These are phyloP conservation scores for Hemileia vastatrix DNA, from an alignment of 1,284 basidiomycete species.

Conservation along the genomic window DNA sequence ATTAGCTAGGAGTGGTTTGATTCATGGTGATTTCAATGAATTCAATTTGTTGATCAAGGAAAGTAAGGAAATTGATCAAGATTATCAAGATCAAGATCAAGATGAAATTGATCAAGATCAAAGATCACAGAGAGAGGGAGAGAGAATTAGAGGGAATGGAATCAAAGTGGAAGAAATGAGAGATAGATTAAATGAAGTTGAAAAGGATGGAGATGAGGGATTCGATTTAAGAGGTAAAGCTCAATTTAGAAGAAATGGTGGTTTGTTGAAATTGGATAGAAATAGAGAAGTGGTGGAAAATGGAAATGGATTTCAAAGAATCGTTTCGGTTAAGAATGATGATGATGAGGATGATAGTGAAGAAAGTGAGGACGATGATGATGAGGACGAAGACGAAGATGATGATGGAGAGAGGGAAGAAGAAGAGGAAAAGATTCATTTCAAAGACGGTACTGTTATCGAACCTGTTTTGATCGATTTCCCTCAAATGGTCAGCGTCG, in stretches of 20 bases:
- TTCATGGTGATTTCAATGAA: constrained; percentile 44
- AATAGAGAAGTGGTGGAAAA: too few species aligned
- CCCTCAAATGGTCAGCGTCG: constrained; percentile 97
- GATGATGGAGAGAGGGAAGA: constrained; percentile 22
- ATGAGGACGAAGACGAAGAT: constrained; percentile 42
- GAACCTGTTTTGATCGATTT: constrained; percentile 93
- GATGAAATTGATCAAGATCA: constrained; percentile 12
- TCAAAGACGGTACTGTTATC: too few species aligned
- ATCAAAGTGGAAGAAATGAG: background rate
- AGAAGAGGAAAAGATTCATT: constrained; percentile 32
- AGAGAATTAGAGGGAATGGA: constrained; percentile 2
- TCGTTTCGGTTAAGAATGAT: too few species aligned
- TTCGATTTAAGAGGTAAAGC: too few species aligned
- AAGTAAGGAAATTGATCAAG: background rate
- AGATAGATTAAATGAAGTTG: background rate
- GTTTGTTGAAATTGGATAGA: too few species aligned
- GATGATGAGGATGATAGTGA: too few species aligned
- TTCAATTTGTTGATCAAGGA: constrained; percentile 42
- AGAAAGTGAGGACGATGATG: constrained; percentile 37
- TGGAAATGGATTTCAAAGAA: too few species aligned
- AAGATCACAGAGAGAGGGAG: constrained; percentile 6
- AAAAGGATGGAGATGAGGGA: too few species aligned
- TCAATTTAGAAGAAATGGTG: too few species aligned
- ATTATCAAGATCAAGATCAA: background rate
- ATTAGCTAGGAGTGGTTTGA: constrained; percentile 36